These are phyloP conservation scores for Trifolium dubium DNA, from an alignment of 306 rosid genomes.

Conservation along the genomic window DNA sequence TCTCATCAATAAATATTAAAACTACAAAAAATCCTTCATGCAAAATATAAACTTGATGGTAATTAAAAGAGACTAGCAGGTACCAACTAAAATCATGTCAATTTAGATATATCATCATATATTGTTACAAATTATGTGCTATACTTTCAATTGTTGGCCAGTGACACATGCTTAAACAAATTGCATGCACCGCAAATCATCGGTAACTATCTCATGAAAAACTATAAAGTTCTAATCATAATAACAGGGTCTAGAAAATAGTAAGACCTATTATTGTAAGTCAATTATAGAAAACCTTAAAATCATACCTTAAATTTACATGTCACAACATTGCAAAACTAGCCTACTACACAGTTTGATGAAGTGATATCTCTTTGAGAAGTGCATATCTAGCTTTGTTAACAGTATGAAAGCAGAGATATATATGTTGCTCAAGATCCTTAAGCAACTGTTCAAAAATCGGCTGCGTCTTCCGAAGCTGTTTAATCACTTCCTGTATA, in stretches of 20 bases:
- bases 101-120: constrained; percentile 2
- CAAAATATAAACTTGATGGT: constrained; percentile 9
- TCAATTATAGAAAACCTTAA: not conserved
- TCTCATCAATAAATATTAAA: constrained; percentile 1
- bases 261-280: constrained; percentile 4
- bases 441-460: constrained; percentile 49
- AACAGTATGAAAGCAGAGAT: constrained; percentile 54
- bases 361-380: constrained; percentile 48
- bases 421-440: constrained; percentile 64
- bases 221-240: not conserved
- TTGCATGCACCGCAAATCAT: constrained; percentile 28
- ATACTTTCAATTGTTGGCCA: constrained; percentile 23
- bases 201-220: not conserved
- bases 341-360: constrained; percentile 42
- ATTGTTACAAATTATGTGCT: constrained; percentile 14
- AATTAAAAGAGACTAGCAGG: not conserved
- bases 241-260: constrained; percentile 12
- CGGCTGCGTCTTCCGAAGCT: constrained; percentile 50
- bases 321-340: not conserved
- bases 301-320: not conserved
- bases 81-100: constrained; percentile 13
- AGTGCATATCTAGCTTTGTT: constrained; percentile 65
- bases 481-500: constrained; percentile 66
- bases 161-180: constrained; percentile 26
- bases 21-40: constrained; percentile 18